Base-by-base conservation (phyloP, 352 stramenopile genomes). In the Pythium dissotocum region DNA sequence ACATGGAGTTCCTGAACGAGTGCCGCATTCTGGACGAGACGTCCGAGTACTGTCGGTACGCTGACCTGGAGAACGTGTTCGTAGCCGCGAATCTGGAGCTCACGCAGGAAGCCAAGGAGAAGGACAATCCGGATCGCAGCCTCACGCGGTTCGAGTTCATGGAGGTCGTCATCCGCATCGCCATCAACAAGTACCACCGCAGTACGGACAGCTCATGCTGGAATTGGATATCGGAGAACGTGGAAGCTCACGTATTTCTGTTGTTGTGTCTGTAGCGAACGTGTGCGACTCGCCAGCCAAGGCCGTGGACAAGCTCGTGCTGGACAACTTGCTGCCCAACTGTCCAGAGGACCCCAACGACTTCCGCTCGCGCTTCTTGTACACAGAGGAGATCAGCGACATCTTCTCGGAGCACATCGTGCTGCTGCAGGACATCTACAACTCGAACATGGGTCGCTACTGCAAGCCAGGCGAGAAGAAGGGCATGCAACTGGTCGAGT, bases 71-170 rank as follows among this genome's bases (percentile, higher is more conserved):
- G 62, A 93, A 93, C 62, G 77, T 93, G n/a, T 93, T 93, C 55
- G 84, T 93, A 14, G 84, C 84, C 2, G 84, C 84, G 14, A 93
- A 93, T 51, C 77, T 93, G 1, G 84, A 93, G 69, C 76, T 93
- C 55, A 93, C 84, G 4, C 76, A 88, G 51, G 84, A 93, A 21
- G 84, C 82, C 7, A 93, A 93, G 54, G 82, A 89, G 62, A 89
- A 90, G 46, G 84, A 93, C 71, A 93, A 93, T 55, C 82, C 84
- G 44, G 84, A 93, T 56, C 77, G 84, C 26, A 91, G 80, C 49
- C 79, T 93, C 63, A 93, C 84, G 33, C 72, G 84, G 2, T 93
- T 93, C 59, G 82, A 93, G 72, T 93, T 93, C 62, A 74, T 93
- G 67, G 84, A 93, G 62, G 80, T 77, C 30, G 70, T 90, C 67